Conservation (phyloP, 2,329 filamentous ascomycete genomes). For the Lachnellula suecica region DNA sequence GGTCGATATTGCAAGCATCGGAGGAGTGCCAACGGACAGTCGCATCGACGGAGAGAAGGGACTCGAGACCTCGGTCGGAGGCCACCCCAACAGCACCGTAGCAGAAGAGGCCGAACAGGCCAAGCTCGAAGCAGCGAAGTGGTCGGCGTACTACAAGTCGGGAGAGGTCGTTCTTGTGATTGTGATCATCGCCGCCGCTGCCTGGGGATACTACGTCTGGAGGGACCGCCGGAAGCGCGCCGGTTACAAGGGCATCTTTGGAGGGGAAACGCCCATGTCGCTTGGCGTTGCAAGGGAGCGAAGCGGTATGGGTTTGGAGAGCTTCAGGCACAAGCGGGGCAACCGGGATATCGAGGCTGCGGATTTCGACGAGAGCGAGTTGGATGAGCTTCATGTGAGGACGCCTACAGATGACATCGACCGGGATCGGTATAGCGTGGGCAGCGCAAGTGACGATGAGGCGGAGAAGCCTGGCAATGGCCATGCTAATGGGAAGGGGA, state of each 20-base stretch:
- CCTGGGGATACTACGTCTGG: conserved; percentile 67
- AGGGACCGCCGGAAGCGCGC: conserved; percentile 55
- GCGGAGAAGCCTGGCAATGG: conserved; percentile 21
- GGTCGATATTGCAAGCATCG: conserved; percentile 87
- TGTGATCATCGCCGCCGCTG: conserved; percentile 59
- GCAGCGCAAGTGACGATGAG: conserved; percentile 55
- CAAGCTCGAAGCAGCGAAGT: conserved; percentile 64
- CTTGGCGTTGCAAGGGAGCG: conserved; percentile 27
- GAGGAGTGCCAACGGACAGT: conserved; percentile 67
- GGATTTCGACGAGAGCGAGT: conserved; percentile 65
- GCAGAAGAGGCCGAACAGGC: conserved; percentile 62
- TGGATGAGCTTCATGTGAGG: conserved; percentile 56
- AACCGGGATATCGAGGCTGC: conserved; percentile 59
- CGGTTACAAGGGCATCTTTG: conserved; percentile 48
- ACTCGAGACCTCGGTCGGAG: conserved; percentile 63
- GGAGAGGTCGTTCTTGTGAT: conserved; percentile 69
- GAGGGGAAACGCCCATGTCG: conserved; percentile 29
- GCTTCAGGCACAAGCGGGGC: conserved; percentile 46
- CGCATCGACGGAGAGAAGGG: conserved; percentile 70
- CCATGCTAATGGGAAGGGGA: conserved; percentile 22
- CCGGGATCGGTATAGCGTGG: conserved; percentile 55
- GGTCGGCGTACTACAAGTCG: conserved; percentile 70
- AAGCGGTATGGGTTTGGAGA: conserved; percentile 41
- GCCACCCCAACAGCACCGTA: conserved; percentile 65
- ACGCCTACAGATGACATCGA: conserved; percentile 34